Evolutionary conservation across 306 rosid species (phyloP).

Genomic region (Pyrus bretschneideri): DNA sequence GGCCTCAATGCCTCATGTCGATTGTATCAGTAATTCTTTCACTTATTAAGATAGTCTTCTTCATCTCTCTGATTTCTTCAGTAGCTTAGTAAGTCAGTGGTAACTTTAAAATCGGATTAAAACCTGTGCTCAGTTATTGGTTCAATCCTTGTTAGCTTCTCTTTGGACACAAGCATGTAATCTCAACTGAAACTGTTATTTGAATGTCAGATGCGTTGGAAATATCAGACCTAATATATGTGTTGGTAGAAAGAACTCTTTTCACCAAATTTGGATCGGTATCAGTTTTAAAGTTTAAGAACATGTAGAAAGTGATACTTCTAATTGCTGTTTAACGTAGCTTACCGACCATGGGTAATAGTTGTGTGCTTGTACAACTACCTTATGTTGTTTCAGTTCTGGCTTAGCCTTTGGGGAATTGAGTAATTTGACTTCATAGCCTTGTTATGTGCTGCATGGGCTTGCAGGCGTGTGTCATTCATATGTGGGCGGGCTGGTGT

Average conservation of each 20-base stretch:
- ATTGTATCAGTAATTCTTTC: not conserved
- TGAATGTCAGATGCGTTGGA: not conserved
- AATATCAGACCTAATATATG: too few species aligned
- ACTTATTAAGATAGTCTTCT: not conserved
- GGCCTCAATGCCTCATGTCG: not conserved
- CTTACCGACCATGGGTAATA: not conserved
- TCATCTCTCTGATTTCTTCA: not conserved
- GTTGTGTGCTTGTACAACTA: not conserved
- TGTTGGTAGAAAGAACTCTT: too few species aligned
- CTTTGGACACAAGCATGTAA: not conserved
- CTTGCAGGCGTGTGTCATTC: conserved; percentile 63
- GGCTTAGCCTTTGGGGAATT: not conserved
- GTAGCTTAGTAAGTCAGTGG: not conserved
- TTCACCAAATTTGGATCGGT: not conserved
- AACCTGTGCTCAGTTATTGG: not conserved
- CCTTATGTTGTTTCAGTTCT: not conserved
- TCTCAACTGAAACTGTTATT: not conserved
- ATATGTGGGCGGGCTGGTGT: conserved; percentile 73
- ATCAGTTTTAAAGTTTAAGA: not conserved
- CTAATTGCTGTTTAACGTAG: not conserved
- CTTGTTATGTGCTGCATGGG: conserved; percentile 1
- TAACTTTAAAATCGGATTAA: not conserved
- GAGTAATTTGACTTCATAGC: not conserved
- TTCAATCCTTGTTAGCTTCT: not conserved
- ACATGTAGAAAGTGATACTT: not conserved